These are phyloP conservation scores for Triticum aestivum DNA, from an alignment of 176 grass and related monocot species.

Conservation along the genomic window DNA sequence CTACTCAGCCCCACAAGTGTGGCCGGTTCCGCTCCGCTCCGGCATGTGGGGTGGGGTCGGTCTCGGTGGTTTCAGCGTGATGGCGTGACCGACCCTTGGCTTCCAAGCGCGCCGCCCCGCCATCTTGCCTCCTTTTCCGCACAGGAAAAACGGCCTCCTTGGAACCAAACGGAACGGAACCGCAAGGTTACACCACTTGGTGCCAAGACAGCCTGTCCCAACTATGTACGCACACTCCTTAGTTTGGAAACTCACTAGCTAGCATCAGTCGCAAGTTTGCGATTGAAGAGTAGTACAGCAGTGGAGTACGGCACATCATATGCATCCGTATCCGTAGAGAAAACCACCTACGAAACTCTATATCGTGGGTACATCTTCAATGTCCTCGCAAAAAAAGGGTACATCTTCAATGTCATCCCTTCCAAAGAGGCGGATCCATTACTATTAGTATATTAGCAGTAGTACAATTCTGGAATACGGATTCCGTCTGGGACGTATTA, in stretches of 20 bases:
- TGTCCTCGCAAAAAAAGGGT: no score
- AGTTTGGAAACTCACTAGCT: neutral
- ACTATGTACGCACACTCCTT: neutral
- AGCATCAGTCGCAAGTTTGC: neutral
- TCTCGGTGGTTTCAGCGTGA: neutral
- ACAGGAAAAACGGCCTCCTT: neutral
- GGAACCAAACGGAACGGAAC: neutral
- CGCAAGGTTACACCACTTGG: neutral
- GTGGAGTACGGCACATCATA: neutral
- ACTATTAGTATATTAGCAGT: neutral
- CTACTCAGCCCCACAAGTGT: neutral
- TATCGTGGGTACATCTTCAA: neutral
- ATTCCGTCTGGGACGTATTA: neutral
- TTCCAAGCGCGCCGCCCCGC: neutral
- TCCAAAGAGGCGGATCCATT: neutral
- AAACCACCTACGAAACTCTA: neutral
- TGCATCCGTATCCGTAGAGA: neutral
- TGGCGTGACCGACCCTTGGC: neutral
- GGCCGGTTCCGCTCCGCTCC: neutral
- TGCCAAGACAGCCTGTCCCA: neutral
- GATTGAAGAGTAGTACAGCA: neutral
- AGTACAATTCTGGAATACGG: neutral
- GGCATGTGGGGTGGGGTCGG: neutral
- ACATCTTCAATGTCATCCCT: neutral
- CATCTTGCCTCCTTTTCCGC: neutral